phyloP scores from a whole-genome alignment of 2,329 filamentous ascomycete genomes.

The Exserohilum turcica region DNA sequence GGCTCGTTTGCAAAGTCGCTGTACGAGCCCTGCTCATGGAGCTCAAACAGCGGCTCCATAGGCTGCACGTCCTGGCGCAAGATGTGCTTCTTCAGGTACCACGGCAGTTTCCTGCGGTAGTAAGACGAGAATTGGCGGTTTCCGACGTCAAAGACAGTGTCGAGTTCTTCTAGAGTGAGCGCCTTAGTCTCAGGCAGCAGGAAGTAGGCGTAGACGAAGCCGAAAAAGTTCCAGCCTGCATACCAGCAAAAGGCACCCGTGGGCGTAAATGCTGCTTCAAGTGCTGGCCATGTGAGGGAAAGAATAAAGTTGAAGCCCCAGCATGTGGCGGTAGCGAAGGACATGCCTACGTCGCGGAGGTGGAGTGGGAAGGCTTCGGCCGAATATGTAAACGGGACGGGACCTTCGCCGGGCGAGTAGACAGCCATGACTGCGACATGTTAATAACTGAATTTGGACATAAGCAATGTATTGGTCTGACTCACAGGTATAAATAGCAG shows the following conservation, averaged over 20 bases:
- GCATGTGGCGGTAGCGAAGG: conserved; percentile 57
- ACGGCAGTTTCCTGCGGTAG: conserved; percentile 41
- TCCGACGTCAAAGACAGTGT: conserved; percentile 40
- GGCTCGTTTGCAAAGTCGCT: conserved; percentile 1
- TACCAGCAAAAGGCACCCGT: conserved; percentile 63
- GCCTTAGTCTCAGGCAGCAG: conserved; percentile 40
- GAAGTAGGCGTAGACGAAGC: conserved; percentile 51
- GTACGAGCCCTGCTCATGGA: conserved; percentile 19
- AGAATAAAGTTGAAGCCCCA: conserved; percentile 64
- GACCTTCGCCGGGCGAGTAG: conserved; percentile 39
- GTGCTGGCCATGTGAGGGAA: conserved; percentile 59
- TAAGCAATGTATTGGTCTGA: not conserved
- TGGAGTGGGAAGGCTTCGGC: conserved; percentile 55
- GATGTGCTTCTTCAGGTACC: conserved; percentile 46
- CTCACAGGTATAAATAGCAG: conserved; percentile 15
- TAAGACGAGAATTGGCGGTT: conserved; percentile 31
- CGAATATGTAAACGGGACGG: conserved; percentile 45
- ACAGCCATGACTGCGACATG: conserved; percentile 51
- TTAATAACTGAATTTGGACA: not conserved
- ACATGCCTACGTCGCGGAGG: conserved; percentile 51
- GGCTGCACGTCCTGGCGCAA: conserved; percentile 36
- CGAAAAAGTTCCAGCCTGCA: conserved; percentile 60
- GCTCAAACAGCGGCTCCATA: conserved; percentile 32
- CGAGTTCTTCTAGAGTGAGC: conserved; percentile 37
- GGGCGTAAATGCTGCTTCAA: conserved; percentile 54